These are phyloP conservation scores for Verticillium nonalfalfae DNA, from an alignment of 2,329 filamentous ascomycete species.

Conservation along the genomic window DNA sequence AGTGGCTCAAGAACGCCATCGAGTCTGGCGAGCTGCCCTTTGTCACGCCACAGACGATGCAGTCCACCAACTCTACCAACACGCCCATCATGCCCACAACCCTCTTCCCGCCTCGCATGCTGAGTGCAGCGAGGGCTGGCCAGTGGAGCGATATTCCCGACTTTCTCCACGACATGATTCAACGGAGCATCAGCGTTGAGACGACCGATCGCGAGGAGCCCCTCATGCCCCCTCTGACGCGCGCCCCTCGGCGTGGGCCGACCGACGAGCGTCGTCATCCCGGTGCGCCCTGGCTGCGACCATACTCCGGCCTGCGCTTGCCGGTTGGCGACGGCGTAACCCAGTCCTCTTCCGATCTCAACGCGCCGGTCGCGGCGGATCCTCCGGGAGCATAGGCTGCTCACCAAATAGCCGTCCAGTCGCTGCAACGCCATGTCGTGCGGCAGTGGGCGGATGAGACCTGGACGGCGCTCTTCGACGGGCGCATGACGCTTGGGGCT, in stretches of 20 bases:
- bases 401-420: neutral
- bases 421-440: no score
- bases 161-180: constrained; percentile 45
- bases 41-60: constrained; percentile 34
- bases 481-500: neutral
- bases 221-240: constrained; percentile 1
- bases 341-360: constrained; percentile 14
- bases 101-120: constrained; percentile 44
- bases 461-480: neutral
- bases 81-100: constrained; percentile 18
- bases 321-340: constrained; percentile 23
- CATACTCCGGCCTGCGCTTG: constrained; percentile 30
- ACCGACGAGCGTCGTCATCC: neutral
- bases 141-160: constrained; percentile 54
- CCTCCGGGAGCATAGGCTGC: constrained; percentile 19
- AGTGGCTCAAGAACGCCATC: constrained; percentile 65
- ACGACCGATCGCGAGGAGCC: neutral
- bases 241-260: constrained; percentile 1
- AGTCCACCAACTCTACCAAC: constrained; percentile 26
- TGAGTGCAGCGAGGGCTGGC: constrained; percentile 48
- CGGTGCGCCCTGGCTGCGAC: constrained; percentile 13
- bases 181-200: constrained; percentile 34
- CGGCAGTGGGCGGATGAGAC: no score
- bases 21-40: constrained; percentile 53
- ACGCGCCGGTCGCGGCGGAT: constrained; percentile 21